Evolutionary conservation across 371 early-diverging fungal species (phyloP).

Genomic region (Umbelopsis sp.): DNA sequence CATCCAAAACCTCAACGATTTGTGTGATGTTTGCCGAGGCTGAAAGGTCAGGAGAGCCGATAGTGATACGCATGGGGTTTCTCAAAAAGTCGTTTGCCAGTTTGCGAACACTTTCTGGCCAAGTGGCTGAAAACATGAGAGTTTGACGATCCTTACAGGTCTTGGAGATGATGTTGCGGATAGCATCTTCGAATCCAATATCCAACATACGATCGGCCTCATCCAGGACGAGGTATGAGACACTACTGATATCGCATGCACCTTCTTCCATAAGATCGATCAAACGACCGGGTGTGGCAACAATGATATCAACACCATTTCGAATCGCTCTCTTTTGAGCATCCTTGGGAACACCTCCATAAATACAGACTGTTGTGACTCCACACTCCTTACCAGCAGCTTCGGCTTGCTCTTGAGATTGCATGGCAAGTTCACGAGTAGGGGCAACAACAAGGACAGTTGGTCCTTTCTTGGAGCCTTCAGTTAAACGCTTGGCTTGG

Average conservation of each 20-base stretch:
- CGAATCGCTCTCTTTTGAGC: constrained; percentile 64
- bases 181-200: constrained; percentile 89
- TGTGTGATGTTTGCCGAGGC: constrained; percentile 94
- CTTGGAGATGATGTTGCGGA: constrained; percentile 76
- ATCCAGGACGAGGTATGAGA: constrained; percentile 89
- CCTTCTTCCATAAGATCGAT: constrained; percentile 89
- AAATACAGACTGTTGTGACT: constrained; percentile 78
- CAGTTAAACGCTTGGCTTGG: constrained; percentile 54
- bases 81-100: constrained; percentile 84
- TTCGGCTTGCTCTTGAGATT: constrained; percentile 77
- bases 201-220: constrained; percentile 98
- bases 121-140: constrained; percentile 86
- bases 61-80: constrained; percentile 89
- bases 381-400: constrained; percentile 72
- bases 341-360: constrained; percentile 77
- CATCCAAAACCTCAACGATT: constrained; percentile 87
- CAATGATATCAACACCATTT: constrained; percentile 78
- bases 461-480: constrained; percentile 39
- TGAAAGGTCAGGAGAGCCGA: constrained; percentile 91
- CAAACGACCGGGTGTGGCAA: constrained; percentile 96
- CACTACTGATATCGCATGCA: constrained; percentile 65
- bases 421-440: constrained; percentile 96
- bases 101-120: constrained; percentile 80
- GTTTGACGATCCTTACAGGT: constrained; percentile 75
- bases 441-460: constrained; percentile 87